phyloP scores from a whole-genome alignment of 2,329 filamentous ascomycete genomes.

The Cladorrhinum sp. region DNA sequence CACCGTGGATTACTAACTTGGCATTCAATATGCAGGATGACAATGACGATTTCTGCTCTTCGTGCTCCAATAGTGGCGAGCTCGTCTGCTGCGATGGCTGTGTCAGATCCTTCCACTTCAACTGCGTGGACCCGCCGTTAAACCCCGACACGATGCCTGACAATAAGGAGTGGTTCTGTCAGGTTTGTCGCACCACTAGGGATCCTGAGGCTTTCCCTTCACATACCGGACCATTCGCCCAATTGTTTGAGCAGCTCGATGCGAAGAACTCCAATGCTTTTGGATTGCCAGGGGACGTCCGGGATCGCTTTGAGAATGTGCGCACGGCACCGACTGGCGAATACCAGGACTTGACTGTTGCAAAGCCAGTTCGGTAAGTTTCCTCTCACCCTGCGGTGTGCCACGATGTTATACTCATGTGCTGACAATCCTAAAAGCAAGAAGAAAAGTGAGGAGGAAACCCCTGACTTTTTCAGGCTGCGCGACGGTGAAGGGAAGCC shows the following conservation, averaged over 20 bases:
- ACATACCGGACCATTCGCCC: slow-evolving; percentile 57
- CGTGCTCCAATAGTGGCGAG: slow-evolving; percentile 79
- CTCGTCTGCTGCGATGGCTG: slow-evolving; percentile 94
- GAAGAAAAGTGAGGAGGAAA: slow-evolving; percentile 57
- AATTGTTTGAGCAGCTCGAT: slow-evolving; percentile 63
- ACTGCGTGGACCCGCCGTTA: slow-evolving; percentile 79
- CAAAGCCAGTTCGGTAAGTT: slow-evolving; percentile 64
- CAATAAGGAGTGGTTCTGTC: slow-evolving; percentile 73
- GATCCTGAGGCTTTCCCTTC: slow-evolving; percentile 45
- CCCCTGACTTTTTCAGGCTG: slow-evolving; percentile 64
- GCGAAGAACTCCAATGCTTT: slow-evolving; percentile 70
- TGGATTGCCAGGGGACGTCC: slow-evolving; percentile 65
- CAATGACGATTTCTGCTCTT: slow-evolving; percentile 86
- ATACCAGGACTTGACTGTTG: slow-evolving; percentile 65
- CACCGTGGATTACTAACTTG: slow-evolving; percentile 24
- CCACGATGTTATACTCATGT: neutral
- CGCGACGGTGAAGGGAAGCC: slow-evolving; percentile 70
- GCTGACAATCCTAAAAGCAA: slow-evolving; percentile 43
- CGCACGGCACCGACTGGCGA: slow-evolving; percentile 72
- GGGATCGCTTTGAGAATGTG: slow-evolving; percentile 77
- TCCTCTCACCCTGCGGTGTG: neutral
- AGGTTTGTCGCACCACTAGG: slow-evolving; percentile 58
- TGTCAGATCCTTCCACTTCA: slow-evolving; percentile 83
- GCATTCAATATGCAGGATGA: slow-evolving; percentile 54
- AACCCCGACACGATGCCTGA: slow-evolving; percentile 61